phyloP scores from a whole-genome alignment of 257 asterid genomes.

The Echites panduratus region DNA sequence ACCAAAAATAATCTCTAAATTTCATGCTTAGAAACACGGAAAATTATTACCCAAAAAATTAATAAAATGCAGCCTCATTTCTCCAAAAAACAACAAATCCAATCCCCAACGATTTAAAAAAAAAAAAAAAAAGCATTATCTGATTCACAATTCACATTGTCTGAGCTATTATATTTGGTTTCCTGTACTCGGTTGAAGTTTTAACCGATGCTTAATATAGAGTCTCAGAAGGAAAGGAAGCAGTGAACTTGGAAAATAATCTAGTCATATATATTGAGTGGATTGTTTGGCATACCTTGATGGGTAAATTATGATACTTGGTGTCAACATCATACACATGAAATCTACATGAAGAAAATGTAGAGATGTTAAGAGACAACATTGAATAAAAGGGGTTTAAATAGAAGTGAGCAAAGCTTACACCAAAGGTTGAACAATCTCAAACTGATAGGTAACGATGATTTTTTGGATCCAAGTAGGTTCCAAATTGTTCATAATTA shows the following conservation, averaged over 20 bases:
- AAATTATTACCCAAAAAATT: too few relatives aligned
- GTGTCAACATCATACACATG: conserved; percentile 73
- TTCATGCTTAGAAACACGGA: too few relatives aligned
- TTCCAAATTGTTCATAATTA: conserved; percentile 60
- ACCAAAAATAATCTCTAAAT: too few relatives aligned
- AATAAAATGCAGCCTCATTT: too few relatives aligned
- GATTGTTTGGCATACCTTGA: conserved; percentile 46
- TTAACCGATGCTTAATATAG: neutral
- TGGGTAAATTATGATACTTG: conserved; percentile 52
- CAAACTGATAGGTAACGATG: conserved; percentile 63
- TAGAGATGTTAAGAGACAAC: conserved; percentile 6
- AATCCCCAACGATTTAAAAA: neutral
- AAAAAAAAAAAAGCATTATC: neutral
- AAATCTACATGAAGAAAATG: conserved; percentile 41
- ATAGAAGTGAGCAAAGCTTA: conserved; percentile 24
- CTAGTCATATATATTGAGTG: conserved; percentile 3
- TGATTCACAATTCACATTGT: too few relatives aligned
- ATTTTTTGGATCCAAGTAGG: conserved; percentile 78
- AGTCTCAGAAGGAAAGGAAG: neutral
- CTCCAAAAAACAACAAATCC: neutral
- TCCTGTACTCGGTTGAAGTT: neutral
- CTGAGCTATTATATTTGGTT: neutral
- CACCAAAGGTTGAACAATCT: conserved; percentile 66
- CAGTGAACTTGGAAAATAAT: neutral
- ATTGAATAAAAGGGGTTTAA: neutral